Evolutionary conservation across 257 asterid genomes (phyloP).

Genomic region (Solanum appendiculatum): DNA sequence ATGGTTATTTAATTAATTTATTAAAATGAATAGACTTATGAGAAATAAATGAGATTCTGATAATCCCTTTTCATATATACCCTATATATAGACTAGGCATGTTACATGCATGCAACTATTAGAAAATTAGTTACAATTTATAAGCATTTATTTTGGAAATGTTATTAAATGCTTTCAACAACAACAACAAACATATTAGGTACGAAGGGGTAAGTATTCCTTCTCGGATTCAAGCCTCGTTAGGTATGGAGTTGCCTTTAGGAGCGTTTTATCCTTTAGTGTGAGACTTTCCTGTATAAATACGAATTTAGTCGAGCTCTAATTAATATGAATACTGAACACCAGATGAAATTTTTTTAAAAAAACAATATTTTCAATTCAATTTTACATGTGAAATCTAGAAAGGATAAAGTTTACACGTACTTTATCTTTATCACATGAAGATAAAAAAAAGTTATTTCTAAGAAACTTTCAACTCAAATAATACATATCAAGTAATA

Average conservation of each 20-base stretch:
- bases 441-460: too few relatives aligned
- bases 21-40: neutral
- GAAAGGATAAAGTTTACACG: neutral
- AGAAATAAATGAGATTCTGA: neutral
- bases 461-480: accelerated
- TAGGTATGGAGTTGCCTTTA: accelerated
- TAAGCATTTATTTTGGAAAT: neutral
- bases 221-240: too few relatives aligned
- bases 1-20: neutral
- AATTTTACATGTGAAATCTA: neutral
- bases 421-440: neutral
- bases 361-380: too few relatives aligned
- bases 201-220: too few relatives aligned
- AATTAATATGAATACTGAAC: too few relatives aligned
- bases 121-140: neutral
- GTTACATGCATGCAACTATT: neutral
- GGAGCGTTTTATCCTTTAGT: too few relatives aligned
- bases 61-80: neutral
- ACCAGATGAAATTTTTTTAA: too few relatives aligned
- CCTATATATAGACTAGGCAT: neutral
- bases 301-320: neutral
- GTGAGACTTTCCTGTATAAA: accelerated
- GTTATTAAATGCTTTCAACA: neutral
- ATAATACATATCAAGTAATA: neutral
- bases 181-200: neutral